phyloP scores from a whole-genome alignment of 129 eudicot genomes.

The Pittosporum tobira region DNA sequence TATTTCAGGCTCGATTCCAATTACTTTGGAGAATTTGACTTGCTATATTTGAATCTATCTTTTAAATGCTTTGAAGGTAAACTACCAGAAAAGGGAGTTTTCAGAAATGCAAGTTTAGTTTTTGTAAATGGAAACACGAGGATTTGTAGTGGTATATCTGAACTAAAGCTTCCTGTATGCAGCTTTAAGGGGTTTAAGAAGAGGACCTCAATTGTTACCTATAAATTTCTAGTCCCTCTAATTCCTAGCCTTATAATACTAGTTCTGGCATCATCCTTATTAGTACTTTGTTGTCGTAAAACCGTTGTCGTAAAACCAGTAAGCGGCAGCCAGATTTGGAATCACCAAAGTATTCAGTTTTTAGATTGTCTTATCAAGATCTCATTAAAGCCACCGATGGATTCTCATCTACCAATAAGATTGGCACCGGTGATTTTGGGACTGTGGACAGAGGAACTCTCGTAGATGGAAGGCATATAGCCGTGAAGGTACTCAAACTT shows the following conservation, averaged over 20 bases:
- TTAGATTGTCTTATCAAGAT: constrained; percentile 12
- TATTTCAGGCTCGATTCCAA: constrained; percentile 12
- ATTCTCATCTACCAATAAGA: background rate
- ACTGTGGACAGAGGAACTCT: constrained; percentile 12
- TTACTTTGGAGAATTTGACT: background rate
- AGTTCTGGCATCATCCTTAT: background rate
- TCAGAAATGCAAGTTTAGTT: constrained; percentile 5
- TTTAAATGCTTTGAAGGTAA: constrained; percentile 13
- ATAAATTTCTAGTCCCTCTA: background rate
- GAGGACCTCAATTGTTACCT: constrained; percentile 1
- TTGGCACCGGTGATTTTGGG: constrained; percentile 14
- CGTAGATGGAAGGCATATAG: constrained; percentile 1
- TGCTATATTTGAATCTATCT: constrained; percentile 2
- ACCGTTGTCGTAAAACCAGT: too few relatives aligned
- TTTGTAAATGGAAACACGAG: constrained; percentile 3
- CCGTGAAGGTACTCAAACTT: constrained; percentile 9
- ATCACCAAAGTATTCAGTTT: too few relatives aligned
- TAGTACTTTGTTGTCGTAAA: too few relatives aligned
- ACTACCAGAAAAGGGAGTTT: constrained; percentile 9
- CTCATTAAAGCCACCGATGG: constrained; percentile 4
- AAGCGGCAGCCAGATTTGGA: background rate
- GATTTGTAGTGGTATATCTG: too few relatives aligned
- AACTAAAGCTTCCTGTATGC: constrained; percentile 2
- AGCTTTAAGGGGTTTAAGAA: too few relatives aligned
- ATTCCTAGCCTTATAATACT: background rate